Evolutionary conservation across 345 rosid species (phyloP), one percentile per base, ranked within the genome.

Genomic region (Euphorbia lathyris): DNA sequence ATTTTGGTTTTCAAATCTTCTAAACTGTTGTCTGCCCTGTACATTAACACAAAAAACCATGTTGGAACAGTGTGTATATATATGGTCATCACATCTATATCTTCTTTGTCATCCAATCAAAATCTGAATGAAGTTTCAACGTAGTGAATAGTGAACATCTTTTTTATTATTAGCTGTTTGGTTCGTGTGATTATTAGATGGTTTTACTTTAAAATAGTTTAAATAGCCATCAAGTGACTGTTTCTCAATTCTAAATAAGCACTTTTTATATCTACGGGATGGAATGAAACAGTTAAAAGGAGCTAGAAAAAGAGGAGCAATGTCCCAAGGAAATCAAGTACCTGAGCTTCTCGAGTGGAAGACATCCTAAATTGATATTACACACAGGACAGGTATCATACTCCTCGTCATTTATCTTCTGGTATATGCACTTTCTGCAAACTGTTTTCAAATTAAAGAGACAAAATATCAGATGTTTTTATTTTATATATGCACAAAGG

Each of bases 271-370:
- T n/a, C n/a, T n/a, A n/a, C n/a, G n/a, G n/a, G n/a, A n/a, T n/a
- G n/a, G n/a, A n/a, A n/a, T n/a, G n/a, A n/a, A n/a, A n/a, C n/a
- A n/a, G n/a, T n/a, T n/a, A n/a, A n/a, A n/a, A n/a, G n/a, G n/a
- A n/a, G n/a, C n/a, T n/a, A n/a, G n/a, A n/a, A n/a, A n/a, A n/a
- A n/a, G n/a, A n/a, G n/a, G n/a, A n/a, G n/a, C n/a, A n/a, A n/a
- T n/a, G n/a, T n/a, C n/a, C 40, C 2, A 27, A 23, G 52, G 58
- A 55, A 48, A 55, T 4, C 20, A 72, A 36, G 50, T 79, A 85
- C 86, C 86, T 85, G 55, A 85, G 86, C 70, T 83, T 83, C 72
- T 83, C 82, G 3, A 76, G 51, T 23, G 89, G 84, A 74, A 78
- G 55, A 66, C 79, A 65, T 10, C 89, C 89, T 7, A 85, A 77